Base-by-base conservation (phyloP, 371 early-diverging fungal species). In the Blakeslea trispora region DNA sequence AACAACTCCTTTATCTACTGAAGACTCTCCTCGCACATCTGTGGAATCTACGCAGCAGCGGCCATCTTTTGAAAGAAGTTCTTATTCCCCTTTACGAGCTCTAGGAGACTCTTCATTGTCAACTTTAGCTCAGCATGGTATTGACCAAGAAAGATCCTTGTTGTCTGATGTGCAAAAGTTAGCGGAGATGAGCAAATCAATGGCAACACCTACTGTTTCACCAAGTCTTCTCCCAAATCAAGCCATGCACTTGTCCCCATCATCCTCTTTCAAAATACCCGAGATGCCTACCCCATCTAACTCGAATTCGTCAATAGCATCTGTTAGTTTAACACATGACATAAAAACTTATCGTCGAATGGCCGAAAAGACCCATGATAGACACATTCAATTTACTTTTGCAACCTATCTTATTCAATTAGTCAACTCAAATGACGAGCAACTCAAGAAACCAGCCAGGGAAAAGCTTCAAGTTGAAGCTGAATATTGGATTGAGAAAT, bases 311-410 rank as follows among this genome's bases (percentile, higher is more conserved):
- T 19, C 64, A 39, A 61, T 63, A 24, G 55, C 69, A 3, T 84
- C 85, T 28, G 70, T 66, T 37, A 79, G 84, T 39, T 69, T 84
- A 45, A 72, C 78, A 8, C 71, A 74, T 51, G 79, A 79, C 32
- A 56, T 84, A 39, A 75, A 82, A 50, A 83, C 73, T 40, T 88
- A 85, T 54, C 82, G 89, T 15, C 82, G 88, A 23, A 83, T 87
- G 43, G 88, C 88, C 3, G 78, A 70, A 53, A 87, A 88, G 61
- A 86, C 86, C 28, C 81, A 86, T 52, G 87, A 88, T 59, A 64
- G 75, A 23, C 64, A 79, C n/a, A 77, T 81, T 37, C 89, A 88
- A 63, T 53, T 84, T 48, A 84, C 83, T 23, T 88, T 81, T 64
- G 83, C 89, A 22, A 81, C 84, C 70, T 88, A 84, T 57, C 68